Base-by-base conservation (phyloP, 2,329 filamentous ascomycete genomes). In the Balansia obtecta region DNA sequence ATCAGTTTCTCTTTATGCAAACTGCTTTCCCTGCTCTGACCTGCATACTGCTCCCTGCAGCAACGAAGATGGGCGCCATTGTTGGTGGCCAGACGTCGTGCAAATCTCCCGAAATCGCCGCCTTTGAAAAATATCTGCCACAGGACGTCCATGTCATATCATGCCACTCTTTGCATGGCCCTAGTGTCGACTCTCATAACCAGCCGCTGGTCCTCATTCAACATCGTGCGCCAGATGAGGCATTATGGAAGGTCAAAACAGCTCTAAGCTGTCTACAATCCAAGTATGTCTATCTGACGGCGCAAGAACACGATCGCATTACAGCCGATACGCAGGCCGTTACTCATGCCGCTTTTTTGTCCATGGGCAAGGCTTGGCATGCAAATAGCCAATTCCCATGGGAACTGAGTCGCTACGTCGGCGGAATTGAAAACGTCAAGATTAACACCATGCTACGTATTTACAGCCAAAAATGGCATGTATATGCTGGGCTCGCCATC, bases 381-480 rank as follows among this genome's bases (percentile, higher is more conserved):
- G 90, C 90, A 33, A 94, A 94, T 66, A 80, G 84, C 52, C 88
- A 98, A 65, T 98, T 97, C 61, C 93, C 94, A 0, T 98, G 93
- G 93, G 91, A 97, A 61, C 82, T 91, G 45, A 82, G 83, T n/a
- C 88, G 93, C 55, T 98, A 97, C 68, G 82, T 96, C 4, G 93
- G 93, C 52, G 94, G 93, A 48, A 95, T 98, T 61, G 93, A 98
- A 68, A 98, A 98, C 66, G 91, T 97, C 60, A 98, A 98, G 72
- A 95, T 97, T 72, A 98, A 98, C 71, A 83, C 97, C 58, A 97
- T 89, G 58, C 74, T 98, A 57, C 89, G 93, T 59, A 97, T 98
- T 70, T 98, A 97, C 72, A 84, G 85, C 53, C 95, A 96, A 68
- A 98, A 97, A 68, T 98, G 94, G 94, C 94, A 98, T 71, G 93